phyloP scores from a whole-genome alignment of 1,284 basidiomycete genomes.

The Cronartium ribicola region DNA sequence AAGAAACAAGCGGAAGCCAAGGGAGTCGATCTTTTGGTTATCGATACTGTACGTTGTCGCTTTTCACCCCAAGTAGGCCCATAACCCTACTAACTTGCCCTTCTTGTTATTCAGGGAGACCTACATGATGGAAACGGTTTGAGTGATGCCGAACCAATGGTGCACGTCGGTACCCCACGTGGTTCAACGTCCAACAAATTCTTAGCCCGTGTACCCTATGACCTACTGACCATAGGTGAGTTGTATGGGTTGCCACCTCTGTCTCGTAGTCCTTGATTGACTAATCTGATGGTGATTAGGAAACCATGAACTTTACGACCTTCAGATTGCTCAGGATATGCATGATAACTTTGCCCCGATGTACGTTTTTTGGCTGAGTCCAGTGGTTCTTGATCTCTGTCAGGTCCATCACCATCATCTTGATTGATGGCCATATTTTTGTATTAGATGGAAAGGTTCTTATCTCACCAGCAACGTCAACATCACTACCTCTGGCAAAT shows the following conservation, averaged over 20 bases:
- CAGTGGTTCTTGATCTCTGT: constrained; percentile 25
- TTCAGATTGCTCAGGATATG: constrained; percentile 43
- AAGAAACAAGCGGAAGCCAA: constrained; percentile 45
- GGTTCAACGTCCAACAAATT: constrained; percentile 58
- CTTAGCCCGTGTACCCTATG: constrained; percentile 70
- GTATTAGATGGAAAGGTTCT: constrained; percentile 58
- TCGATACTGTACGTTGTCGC: constrained; percentile 47
- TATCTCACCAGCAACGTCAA: constrained; percentile 80
- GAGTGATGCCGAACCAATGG: constrained; percentile 45
- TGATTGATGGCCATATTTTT: not conserved
- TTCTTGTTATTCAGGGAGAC: constrained; percentile 43
- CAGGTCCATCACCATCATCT: no score
- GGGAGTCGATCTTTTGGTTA: constrained; percentile 50
- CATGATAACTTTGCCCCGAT: constrained; percentile 43
- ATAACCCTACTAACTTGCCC: not conserved
- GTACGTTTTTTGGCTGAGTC: constrained; percentile 39
- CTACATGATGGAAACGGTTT: constrained; percentile 50
- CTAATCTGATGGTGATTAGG: constrained; percentile 44
- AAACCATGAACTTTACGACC: constrained; percentile 49
- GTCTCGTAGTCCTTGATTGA: no score
- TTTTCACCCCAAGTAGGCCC: no score
- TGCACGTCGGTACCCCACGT: constrained; percentile 22
- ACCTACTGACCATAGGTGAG: constrained; percentile 78
- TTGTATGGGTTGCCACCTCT: constrained; percentile 53
- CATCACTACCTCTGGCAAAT: constrained; percentile 64